phyloP scores from a whole-genome alignment of 768 basidiomycete genomes.

The Trametopsis cervina region DNA sequence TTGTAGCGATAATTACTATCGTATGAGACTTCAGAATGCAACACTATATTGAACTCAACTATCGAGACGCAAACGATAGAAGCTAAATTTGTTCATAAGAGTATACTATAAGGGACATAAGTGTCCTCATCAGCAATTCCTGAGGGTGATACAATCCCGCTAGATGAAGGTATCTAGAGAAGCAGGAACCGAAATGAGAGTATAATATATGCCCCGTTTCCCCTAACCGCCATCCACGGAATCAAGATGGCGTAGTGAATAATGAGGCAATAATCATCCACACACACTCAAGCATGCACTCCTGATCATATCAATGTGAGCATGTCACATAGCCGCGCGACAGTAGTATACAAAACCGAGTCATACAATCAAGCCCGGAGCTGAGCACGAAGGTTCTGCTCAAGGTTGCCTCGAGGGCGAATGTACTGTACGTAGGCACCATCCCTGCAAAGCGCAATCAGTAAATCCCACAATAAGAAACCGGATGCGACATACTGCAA shows the following conservation, averaged over 20 bases:
- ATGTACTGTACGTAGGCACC: constrained; percentile 96
- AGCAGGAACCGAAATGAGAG: constrained; percentile 9
- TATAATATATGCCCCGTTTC: constrained; percentile 70
- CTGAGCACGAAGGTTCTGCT: constrained; percentile 80
- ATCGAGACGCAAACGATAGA: too few species aligned
- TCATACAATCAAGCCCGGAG: constrained; percentile 52
- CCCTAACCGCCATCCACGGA: constrained; percentile 63
- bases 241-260: constrained; percentile 70
- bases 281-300: neutral
- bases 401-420: constrained; percentile 78
- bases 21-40: too few species aligned
- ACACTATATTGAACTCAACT: too few species aligned
- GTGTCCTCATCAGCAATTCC: neutral
- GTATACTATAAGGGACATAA: neutral
- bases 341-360: constrained; percentile 22
- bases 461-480: constrained; percentile 2
- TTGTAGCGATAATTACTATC: constrained; percentile 4
- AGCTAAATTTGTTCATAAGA: too few species aligned
- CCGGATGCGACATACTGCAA: constrained; percentile 45
- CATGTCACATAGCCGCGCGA: constrained; percentile 7
- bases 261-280: constrained; percentile 35
- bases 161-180: neutral
- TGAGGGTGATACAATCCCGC: neutral
- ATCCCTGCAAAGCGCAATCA: constrained; percentile 47
- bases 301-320: neutral